Percentiles rank a stretch among this genome's conserved stretches.
Evolutionary conservation across 2,329 filamentous ascomycete species (phyloP).

Genomic region (Xylaria sp.): DNA sequence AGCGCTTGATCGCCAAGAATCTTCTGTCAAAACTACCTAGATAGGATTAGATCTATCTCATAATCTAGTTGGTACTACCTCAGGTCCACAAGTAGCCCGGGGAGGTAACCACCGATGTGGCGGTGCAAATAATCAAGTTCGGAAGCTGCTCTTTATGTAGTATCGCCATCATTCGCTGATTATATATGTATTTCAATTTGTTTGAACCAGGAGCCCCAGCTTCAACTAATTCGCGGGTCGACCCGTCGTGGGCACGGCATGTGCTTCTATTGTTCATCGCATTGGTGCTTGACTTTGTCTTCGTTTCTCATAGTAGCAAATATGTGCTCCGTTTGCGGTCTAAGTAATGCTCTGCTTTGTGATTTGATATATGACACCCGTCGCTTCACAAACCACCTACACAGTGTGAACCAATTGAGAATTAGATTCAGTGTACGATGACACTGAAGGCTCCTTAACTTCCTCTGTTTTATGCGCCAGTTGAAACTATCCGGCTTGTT

Average conservation of each 20-base stretch:
- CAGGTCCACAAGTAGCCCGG: too few relatives aligned
- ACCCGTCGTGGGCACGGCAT: background rate
- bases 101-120: conserved; percentile 14
- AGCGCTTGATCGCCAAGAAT: conserved; percentile 12
- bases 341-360: conserved; percentile 7
- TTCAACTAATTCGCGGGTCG: background rate
- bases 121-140: conserved; percentile 4
- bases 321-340: conserved; percentile 23
- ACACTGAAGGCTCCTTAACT: background rate
- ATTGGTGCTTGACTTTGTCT: background rate
- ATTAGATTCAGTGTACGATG: background rate
- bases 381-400: background rate
- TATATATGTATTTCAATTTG: background rate
- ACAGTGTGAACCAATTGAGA: background rate
- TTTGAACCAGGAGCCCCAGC: background rate
- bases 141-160: background rate
- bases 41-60: conserved; percentile 5
- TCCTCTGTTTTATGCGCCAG: background rate
- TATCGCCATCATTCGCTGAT: conserved; percentile 1
- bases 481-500: too few relatives aligned
- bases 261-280: background rate
- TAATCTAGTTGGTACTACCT: too few relatives aligned
- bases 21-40: background rate
- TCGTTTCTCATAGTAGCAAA: conserved; percentile 11
- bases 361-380: background rate